Evolutionary conservation across 768 basidiomycete species (phyloP), one percentile per base, ranked within the genome.

Genomic region (Mycena pura): DNA sequence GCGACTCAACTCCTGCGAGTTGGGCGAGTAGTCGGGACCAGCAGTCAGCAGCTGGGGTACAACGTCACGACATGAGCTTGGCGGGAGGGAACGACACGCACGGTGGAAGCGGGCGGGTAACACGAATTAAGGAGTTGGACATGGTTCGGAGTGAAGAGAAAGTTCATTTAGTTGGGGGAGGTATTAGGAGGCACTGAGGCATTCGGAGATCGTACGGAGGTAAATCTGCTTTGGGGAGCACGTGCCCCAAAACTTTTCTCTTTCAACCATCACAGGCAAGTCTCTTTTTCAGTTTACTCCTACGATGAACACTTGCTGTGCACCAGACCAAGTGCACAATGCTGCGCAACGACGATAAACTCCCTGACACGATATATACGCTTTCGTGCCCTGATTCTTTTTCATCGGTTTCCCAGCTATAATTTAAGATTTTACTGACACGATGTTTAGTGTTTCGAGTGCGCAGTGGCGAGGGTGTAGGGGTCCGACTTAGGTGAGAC

Each of bases 51-150:
- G 82, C 64, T 65, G 21, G 40, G 43, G 40, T 14, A 28, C 17
- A 32, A 47, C 45, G 60, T 61, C 64, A 65, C n/a, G 11, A 22
- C 8, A 39, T 46, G 24, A 19, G 4, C 10, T 34, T 19, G 24
- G 13, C 15, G 1, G 22, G 11, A 15, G 34, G 21, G 6, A 11
- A 24, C 29, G 7, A 24, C 3, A 52, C 64, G 32, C 36, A 65
- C 64, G 6, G 87, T 81, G 51, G 93, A 88, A 40, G 87, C 78
- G 8, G 92, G 85, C 15, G 95, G 95, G 72, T 96, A 96, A 74
- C 93, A 96, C 32, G 92, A 86, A 54, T 86, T 86, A 71, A 96
- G 85, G 62, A 95, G 87, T 68, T 87, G 85, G 69, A 93, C 85
- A 79, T 95, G 93, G 78, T 90, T 86, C 63, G 93, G 88, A 57